Evolutionary conservation across 805 yeast genomes (phyloP).

Genomic region (Candida ascalaphidarum): DNA sequence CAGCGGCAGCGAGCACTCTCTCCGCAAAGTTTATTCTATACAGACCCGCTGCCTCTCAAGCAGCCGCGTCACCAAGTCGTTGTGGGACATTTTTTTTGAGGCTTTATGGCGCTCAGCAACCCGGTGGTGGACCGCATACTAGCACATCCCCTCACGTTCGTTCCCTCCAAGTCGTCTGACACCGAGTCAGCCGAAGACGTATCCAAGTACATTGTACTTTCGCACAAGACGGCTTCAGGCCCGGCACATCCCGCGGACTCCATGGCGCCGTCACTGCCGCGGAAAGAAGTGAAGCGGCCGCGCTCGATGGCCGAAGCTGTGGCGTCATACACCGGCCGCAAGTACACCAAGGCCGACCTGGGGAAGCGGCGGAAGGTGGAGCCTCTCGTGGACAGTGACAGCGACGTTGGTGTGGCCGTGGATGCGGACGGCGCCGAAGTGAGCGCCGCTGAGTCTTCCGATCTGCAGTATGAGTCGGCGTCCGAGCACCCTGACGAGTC

Average conservation of each 20-base stretch:
- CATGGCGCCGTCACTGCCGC: too few relatives aligned
- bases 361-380: slow-evolving; percentile 15
- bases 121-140: slow-evolving; percentile 60
- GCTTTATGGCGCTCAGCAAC: slow-evolving; percentile 14
- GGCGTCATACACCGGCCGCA: slow-evolving; percentile 48
- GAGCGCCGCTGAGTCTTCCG: too few relatives aligned
- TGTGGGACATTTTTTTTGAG: too few relatives aligned
- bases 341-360: slow-evolving; percentile 40
- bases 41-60: too few relatives aligned
- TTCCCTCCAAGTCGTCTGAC: slow-evolving; percentile 50
- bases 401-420: slow-evolving; percentile 5
- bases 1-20: too few relatives aligned
- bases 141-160: slow-evolving; percentile 55
- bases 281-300: slow-evolving; percentile 17
- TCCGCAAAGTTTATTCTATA: too few relatives aligned
- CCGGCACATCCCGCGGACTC: too few relatives aligned
- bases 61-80: too few relatives aligned
- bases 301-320: slow-evolving; percentile 52
- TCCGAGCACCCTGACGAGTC: slow-evolving; percentile 18
- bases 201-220: slow-evolving; percentile 41
- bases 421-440: slow-evolving; percentile 6
- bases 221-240: too few relatives aligned
- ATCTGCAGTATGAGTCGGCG: slow-evolving; percentile 23
- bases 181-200: slow-evolving; percentile 34
- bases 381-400: slow-evolving; percentile 2